Base-by-base conservation (phyloP, 2,329 filamentous ascomycete genomes). In the Verticillium albo-atrum region DNA sequence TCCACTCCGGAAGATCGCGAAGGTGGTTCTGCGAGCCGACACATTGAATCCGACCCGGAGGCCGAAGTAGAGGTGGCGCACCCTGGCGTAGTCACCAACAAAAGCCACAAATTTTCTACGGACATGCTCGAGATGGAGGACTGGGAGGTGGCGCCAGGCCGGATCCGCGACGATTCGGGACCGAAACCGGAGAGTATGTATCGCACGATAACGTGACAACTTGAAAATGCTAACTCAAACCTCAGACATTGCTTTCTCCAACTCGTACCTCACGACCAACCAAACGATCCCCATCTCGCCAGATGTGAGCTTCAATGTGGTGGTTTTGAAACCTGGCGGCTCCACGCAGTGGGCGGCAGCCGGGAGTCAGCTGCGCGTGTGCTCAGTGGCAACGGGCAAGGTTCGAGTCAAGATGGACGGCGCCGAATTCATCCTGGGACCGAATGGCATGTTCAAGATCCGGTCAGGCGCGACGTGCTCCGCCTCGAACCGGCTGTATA, bases 81-180 rank as follows among this genome's bases (percentile, higher is more conserved):
- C 9, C 42, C n/a, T 12, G 42, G n/a, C 20, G 7, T 9, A 10
- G n/a, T 2, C 7, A 12, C 25, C 17, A 23, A 20, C n/a, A 23
- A 20, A 9, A 20, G n/a, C 42, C 12, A 10, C n/a, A 23, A 6
- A n/a, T 10, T 25, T 10, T 7, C 47, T 3, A 30, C 34, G 5
- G 35, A 59, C 9, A 26, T 58, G 3, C 54, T 74, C 6, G 68
- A 76, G 56, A 75, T 78, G 69, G 77, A 79, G 62, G 69, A 71
- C 3, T 79, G 77, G 77, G 78, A 80, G 64, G 62, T 79, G 53
- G 77, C 78, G 0, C 78, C 78, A 1, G 78, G 78, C 17, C 72
- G 74, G 25, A 66, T 78, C 30, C 66, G 64, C 9, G 69, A 73
- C 34, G 61, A 68, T 4, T 59, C 61, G 1, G 63, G 67, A 10